phyloP scores from a whole-genome alignment of 1,284 basidiomycete genomes.

The Trametes pubescens region DNA sequence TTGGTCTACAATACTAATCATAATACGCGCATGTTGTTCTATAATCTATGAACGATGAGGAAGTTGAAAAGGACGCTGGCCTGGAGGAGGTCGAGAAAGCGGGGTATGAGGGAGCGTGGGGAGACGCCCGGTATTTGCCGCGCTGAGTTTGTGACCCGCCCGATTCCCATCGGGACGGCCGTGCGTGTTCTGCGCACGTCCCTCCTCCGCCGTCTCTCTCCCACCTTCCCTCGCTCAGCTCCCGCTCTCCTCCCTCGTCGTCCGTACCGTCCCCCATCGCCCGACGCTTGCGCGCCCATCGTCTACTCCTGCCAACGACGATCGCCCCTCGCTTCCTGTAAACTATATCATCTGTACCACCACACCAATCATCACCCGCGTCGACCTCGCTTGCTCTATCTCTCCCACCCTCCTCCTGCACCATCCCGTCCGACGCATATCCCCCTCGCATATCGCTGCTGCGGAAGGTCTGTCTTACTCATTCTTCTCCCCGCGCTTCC shows the following conservation, averaged over 20 bases:
- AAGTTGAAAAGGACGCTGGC: not conserved
- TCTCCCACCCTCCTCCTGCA: conserved; percentile 10
- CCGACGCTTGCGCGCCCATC: no score
- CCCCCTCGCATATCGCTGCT: conserved; percentile 23
- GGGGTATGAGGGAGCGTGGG: conserved; percentile 10
- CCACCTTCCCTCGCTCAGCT: conserved; percentile 21
- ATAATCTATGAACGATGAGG: no score
- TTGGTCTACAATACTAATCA: not conserved
- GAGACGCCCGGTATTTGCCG: conserved; percentile 23
- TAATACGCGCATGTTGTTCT: not conserved
- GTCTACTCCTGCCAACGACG: conserved; percentile 18
- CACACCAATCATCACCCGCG: conserved; percentile 20
- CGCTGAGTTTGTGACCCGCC: conserved; percentile 42
- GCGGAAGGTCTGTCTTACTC: conserved; percentile 27
- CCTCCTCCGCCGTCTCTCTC: conserved; percentile 29
- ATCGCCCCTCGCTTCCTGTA: conserved; percentile 17
- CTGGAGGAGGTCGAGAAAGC: not conserved
- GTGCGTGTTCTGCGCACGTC: conserved; percentile 40
- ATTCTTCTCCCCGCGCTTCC: not conserved
- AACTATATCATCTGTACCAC: conserved; percentile 16
- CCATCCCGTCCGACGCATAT: not conserved
- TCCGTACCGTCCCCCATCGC: not conserved
- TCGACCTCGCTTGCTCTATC: conserved; percentile 21
- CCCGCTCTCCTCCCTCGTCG: conserved; percentile 14
- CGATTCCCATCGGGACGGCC: conserved; percentile 48